Conservation (phyloP, 2,329 filamentous ascomycete genomes). For the Aspergillus jensenii region DNA sequence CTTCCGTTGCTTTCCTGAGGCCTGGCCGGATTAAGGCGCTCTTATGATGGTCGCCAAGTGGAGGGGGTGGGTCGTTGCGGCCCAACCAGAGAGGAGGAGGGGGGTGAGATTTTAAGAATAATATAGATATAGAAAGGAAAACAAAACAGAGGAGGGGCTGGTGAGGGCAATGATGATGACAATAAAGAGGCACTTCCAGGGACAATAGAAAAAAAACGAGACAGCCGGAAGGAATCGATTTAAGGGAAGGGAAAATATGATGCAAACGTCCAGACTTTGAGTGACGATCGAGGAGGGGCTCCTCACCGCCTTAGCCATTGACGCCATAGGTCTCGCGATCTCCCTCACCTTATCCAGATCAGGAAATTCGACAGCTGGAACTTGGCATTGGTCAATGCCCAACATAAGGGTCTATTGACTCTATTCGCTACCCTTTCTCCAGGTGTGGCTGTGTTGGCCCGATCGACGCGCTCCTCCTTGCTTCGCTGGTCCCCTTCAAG, state of each 20-base stretch:
- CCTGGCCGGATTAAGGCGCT: background rate
- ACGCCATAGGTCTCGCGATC: background rate
- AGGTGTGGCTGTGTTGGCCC: background rate
- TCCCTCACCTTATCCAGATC: background rate
- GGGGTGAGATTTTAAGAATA: background rate
- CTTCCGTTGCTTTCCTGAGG: background rate
- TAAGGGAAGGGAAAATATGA: background rate
- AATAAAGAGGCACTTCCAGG: background rate
- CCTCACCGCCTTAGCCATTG: constrained; percentile 8
- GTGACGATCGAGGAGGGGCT: background rate
- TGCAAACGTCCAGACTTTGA: background rate
- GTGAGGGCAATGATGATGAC: too few relatives aligned
- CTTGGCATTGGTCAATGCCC: background rate
- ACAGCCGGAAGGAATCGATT: background rate
- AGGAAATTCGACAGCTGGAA: background rate
- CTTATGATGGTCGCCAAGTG: constrained; percentile 9
- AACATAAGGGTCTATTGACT: background rate
- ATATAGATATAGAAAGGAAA: background rate
- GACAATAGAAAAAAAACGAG: background rate
- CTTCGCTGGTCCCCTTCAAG: background rate
- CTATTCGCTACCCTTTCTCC: background rate
- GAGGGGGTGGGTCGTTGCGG: constrained; percentile 1
- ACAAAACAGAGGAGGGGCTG: background rate
- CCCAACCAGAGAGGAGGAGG: background rate
- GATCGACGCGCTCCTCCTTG: background rate